Percentiles rank a stretch among this genome's conserved stretches.
phyloP scores from a whole-genome alignment of 495 filamentous ascomycete genomes.

The Choiromyces venosus region DNA sequence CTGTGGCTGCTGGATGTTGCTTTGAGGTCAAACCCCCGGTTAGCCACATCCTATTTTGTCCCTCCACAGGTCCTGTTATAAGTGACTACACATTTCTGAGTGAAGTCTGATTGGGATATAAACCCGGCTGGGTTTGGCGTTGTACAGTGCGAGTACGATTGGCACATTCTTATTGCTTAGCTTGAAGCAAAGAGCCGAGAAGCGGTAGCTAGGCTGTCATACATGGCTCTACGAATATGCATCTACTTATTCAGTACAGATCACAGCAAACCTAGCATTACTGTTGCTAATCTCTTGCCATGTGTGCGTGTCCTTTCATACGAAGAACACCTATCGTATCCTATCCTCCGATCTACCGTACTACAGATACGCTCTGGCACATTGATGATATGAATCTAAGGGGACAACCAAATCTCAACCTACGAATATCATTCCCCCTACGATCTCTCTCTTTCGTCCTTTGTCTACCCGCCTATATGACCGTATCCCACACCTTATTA shows the following conservation, averaged over 20 bases:
- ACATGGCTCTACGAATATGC: neutral
- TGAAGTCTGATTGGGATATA: constrained; percentile 18
- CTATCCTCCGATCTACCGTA: no score
- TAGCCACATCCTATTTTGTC: neutral
- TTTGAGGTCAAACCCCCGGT: neutral
- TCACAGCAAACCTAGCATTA: no score
- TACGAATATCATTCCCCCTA: neutral
- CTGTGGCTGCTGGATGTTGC: neutral
- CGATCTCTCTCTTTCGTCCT: neutral
- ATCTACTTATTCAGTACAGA: neutral
- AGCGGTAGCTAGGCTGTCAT: constrained; percentile 5
- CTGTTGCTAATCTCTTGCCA: no score
- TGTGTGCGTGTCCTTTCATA: no score
- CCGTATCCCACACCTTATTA: neutral
- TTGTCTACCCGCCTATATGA: neutral
- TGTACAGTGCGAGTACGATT: neutral
- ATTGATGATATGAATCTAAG: no score
- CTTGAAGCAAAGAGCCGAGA: constrained; percentile 17
- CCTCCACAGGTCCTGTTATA: neutral
- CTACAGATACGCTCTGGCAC: no score
- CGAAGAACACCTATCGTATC: no score
- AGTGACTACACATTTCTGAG: neutral
- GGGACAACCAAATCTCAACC: neutral
- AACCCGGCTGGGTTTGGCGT: constrained; percentile 6
- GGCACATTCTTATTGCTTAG: neutral